Conservation (phyloP, 768 basidiomycete genomes). For the Termitomyces sp. region DNA sequence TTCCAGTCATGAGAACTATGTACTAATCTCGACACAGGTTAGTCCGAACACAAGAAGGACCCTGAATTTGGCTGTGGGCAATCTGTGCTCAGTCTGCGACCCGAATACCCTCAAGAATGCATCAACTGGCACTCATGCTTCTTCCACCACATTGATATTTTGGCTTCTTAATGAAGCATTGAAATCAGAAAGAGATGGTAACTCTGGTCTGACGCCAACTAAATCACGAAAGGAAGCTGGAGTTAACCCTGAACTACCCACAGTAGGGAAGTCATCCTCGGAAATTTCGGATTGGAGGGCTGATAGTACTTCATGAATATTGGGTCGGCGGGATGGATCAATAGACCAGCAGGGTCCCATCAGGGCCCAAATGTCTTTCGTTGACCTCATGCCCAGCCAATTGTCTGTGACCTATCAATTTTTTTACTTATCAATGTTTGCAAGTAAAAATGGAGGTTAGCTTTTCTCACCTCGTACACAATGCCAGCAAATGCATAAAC, state of each 20-base stretch:
- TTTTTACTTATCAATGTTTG: not conserved
- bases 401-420: not conserved
- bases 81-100: too few relatives aligned
- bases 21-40: too few relatives aligned
- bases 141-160: too few relatives aligned
- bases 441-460: too few relatives aligned
- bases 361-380: not conserved
- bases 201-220: too few relatives aligned
- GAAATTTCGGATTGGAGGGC: not conserved
- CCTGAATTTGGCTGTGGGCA: too few relatives aligned
- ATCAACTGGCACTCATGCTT: too few relatives aligned
- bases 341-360: not conserved
- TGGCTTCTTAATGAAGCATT: not conserved
- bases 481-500: not conserved
- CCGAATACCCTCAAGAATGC: too few relatives aligned
- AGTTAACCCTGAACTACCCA: not conserved
- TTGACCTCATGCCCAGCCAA: not conserved
- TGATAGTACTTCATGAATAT: not conserved
- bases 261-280: not conserved
- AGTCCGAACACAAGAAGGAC: too few relatives aligned
- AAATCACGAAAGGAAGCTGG: not conserved
- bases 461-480: not conserved
- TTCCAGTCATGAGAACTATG: too few relatives aligned
- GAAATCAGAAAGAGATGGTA: not conserved
- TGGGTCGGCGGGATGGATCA: not conserved